Percentiles rank a stretch among this genome's conserved stretches.
Evolutionary conservation across 2,329 filamentous ascomycete species (phyloP).

Genomic region (Fusarium stilboides): DNA sequence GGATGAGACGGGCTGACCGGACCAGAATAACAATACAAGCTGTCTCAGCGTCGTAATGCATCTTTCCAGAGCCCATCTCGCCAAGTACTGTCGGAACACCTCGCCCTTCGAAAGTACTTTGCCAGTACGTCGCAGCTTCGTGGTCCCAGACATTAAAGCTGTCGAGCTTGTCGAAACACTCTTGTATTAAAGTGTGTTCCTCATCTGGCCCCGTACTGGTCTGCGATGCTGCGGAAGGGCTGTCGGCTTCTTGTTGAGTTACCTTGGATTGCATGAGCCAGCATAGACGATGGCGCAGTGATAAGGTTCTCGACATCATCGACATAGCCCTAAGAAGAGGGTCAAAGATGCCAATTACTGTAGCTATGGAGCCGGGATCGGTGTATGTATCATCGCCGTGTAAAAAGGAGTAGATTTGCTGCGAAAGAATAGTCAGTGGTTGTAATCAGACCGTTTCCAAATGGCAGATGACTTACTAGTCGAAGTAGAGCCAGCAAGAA

Average conservation of each 20-base stretch:
- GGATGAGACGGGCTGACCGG: constrained; percentile 51
- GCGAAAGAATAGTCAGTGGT: neutral
- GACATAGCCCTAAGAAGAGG: constrained; percentile 51
- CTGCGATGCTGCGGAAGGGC: neutral
- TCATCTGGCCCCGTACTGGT: constrained; percentile 7
- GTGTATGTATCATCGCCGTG: constrained; percentile 52
- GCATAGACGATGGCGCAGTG: constrained; percentile 35
- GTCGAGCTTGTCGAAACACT: constrained; percentile 52
- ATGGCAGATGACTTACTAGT: constrained; percentile 44
- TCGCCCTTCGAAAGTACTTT: constrained; percentile 50
- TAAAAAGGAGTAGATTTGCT: constrained; percentile 55
- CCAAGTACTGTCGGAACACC: constrained; percentile 49
- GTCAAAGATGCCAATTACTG: constrained; percentile 50
- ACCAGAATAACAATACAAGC: constrained; percentile 54
- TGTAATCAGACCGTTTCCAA: rapidly evolving
- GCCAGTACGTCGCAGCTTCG: constrained; percentile 53
- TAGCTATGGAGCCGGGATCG: constrained; percentile 52
- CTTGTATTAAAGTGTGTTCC: constrained; percentile 25
- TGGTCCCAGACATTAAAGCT: constrained; percentile 51
- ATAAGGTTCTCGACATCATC: constrained; percentile 51
- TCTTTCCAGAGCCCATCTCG: constrained; percentile 37
- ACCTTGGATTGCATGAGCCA: constrained; percentile 14
- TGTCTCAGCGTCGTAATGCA: constrained; percentile 52
- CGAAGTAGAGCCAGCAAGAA: constrained; percentile 51
- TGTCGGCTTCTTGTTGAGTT: neutral